phyloP scores from a whole-genome alignment of 1,139 yeast species.

The Taphrina confusa region DNA sequence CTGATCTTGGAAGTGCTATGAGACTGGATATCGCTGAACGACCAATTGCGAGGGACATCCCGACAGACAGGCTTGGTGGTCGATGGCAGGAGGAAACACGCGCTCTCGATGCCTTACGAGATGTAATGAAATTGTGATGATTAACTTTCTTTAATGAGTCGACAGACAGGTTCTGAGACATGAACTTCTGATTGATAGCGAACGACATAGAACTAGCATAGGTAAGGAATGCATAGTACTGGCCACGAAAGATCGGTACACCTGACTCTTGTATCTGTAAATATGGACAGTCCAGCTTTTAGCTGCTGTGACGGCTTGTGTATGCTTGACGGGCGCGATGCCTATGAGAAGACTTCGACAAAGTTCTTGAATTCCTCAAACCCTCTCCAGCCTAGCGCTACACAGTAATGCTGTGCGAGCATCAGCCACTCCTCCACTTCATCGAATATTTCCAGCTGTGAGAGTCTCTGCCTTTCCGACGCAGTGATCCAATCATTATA shows the following conservation, averaged over 20 bases:
- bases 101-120: conserved; percentile 20
- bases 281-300: too few species aligned
- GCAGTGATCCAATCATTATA: conserved; percentile 59
- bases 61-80: conserved; percentile 20
- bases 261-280: too few species aligned
- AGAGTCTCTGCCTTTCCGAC: conserved; percentile 50
- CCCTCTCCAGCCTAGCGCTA: conserved; percentile 47
- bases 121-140: conserved; percentile 6
- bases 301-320: too few species aligned
- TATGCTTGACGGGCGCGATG: too few species aligned
- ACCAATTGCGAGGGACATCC: conserved; percentile 15
- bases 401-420: conserved; percentile 74
- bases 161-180: too few species aligned
- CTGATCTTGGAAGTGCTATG: conserved; percentile 4
- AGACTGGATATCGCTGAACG: background rate
- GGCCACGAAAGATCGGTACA: too few species aligned
- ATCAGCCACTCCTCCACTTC: conserved; percentile 83
- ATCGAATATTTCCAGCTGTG: conserved; percentile 73
- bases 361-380: background rate
- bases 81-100: conserved; percentile 29
- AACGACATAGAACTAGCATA: too few species aligned
- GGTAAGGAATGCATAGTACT: too few species aligned
- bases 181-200: too few species aligned
- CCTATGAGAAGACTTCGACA: background rate
- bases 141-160: conserved; percentile 8